phyloP scores from a whole-genome alignment of 257 asterid species.

The Jacaranda mimosifolia region DNA sequence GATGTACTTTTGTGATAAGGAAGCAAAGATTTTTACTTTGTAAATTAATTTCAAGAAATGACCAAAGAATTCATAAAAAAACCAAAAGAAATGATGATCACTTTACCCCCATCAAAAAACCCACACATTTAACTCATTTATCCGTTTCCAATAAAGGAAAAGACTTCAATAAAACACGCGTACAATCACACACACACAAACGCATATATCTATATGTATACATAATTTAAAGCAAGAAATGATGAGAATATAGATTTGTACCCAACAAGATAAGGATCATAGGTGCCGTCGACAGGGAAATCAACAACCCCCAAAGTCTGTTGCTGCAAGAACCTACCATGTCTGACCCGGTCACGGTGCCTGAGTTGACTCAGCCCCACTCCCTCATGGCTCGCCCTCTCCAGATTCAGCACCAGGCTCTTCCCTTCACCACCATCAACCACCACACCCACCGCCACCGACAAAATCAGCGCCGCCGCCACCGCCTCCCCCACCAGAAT shows the following conservation, averaged over 20 bases:
- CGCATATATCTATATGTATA: not conserved
- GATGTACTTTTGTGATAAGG: slow-evolving; percentile 36
- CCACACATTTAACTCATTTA: slow-evolving; percentile 4
- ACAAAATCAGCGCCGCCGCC: slow-evolving; percentile 36
- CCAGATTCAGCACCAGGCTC: slow-evolving; percentile 61
- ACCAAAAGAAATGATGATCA: slow-evolving; percentile 4
- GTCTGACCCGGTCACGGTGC: slow-evolving; percentile 72
- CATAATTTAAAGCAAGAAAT: not conserved
- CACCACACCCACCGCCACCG: slow-evolving; percentile 44
- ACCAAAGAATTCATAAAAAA: slow-evolving; percentile 17
- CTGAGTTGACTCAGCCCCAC: slow-evolving; percentile 69
- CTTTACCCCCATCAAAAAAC: slow-evolving; percentile 4
- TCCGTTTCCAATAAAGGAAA: slow-evolving; percentile 28
- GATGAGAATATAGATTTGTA: slow-evolving; percentile 35
- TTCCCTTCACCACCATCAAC: slow-evolving; percentile 49
- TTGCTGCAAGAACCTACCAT: slow-evolving; percentile 78
- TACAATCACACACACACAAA: not conserved
- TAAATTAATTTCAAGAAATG: slow-evolving; percentile 18
- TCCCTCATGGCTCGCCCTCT: slow-evolving; percentile 75
- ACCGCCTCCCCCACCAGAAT: slow-evolving; percentile 46
- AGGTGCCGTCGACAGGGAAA: slow-evolving; percentile 86
- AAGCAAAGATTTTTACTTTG: slow-evolving; percentile 38
- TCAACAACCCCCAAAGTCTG: slow-evolving; percentile 70
- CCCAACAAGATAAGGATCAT: slow-evolving; percentile 95
- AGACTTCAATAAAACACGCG: not conserved